phyloP scores from a whole-genome alignment of 106 monocot genomes.

The Acorus gramineus region DNA sequence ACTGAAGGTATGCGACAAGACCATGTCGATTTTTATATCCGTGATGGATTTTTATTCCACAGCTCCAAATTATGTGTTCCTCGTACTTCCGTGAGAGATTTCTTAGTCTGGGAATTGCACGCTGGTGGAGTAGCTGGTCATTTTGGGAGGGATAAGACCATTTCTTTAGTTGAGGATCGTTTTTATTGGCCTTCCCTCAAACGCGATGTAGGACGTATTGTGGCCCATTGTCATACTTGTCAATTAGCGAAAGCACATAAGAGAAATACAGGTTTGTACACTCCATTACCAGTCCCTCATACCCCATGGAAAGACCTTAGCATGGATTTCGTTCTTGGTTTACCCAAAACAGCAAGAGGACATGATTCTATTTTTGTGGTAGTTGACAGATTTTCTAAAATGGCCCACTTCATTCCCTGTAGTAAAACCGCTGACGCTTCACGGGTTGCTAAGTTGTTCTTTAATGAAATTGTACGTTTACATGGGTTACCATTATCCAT shows the following conservation, averaged over 20 bases:
- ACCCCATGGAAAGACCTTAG: not conserved
- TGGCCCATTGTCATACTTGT: not conserved
- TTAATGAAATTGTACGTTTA: not conserved
- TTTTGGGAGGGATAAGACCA: not conserved
- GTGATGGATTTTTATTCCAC: no score
- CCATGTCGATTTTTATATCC: no score
- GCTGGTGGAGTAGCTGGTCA: not conserved
- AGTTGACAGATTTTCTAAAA: not conserved
- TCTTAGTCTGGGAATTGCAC: no score
- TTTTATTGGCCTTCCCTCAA: not conserved
- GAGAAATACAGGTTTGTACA: not conserved
- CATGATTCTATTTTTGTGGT: constrained; percentile 1
- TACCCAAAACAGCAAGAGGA: not conserved
- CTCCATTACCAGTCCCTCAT: not conserved
- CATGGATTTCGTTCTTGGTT: not conserved
- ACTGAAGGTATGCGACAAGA: no score
- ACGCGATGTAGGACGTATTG: not conserved
- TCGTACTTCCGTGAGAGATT: no score
- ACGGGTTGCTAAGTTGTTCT: not conserved
- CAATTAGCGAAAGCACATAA: not conserved
- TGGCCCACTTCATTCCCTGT: not conserved
- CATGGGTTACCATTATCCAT: not conserved
- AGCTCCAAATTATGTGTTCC: no score
- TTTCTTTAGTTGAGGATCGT: not conserved
- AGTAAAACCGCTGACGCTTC: not conserved